Percentiles rank a stretch among this genome's conserved stretches.
Conservation (phyloP, 169 alveolate genomes). For the Pseudocohnilembus persalinus region DNA sequence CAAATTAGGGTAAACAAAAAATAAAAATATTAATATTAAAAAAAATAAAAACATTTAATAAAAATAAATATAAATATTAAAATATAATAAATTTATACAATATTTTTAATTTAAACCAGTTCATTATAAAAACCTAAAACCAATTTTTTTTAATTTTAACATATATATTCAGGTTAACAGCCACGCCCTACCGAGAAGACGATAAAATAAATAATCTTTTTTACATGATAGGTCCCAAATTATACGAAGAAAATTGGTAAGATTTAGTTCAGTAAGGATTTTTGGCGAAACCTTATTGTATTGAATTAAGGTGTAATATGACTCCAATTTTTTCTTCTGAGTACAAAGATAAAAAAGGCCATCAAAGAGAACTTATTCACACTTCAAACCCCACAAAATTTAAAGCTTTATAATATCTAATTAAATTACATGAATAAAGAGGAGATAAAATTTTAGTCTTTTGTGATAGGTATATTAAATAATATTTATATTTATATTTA, state of each 20-base stretch:
- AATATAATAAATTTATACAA: too few species aligned
- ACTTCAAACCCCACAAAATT: constrained; percentile 96
- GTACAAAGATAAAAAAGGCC: constrained; percentile 87
- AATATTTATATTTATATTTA: too few species aligned
- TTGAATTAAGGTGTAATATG: constrained; percentile 99
- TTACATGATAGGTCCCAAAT: constrained; percentile 99
- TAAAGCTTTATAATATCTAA: constrained; percentile 93
- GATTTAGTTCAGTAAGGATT: constrained; percentile 96
- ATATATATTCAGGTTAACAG: constrained; percentile 95
- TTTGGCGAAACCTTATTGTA: constrained; percentile 97
- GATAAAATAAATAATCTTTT: constrained; percentile 95
- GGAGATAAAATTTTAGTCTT: constrained; percentile 98
- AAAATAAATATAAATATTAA: too few species aligned
- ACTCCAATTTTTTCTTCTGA: constrained; percentile 93
- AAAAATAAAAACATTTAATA: too few species aligned
- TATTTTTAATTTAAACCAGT: too few species aligned
- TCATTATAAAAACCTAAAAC: too few species aligned
- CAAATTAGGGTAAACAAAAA: constrained; percentile 20
- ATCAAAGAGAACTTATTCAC: constrained; percentile 92
- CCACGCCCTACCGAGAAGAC: constrained; percentile 99
- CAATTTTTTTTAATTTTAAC: too few species aligned
- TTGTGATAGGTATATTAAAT: too few species aligned
- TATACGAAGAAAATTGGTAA: constrained; percentile 99
- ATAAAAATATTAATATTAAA: too few species aligned
- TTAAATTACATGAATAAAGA: constrained; percentile 94